Evolutionary conservation across 768 basidiomycete genomes (phyloP).

Genomic region (Amanita pallidorosea): DNA sequence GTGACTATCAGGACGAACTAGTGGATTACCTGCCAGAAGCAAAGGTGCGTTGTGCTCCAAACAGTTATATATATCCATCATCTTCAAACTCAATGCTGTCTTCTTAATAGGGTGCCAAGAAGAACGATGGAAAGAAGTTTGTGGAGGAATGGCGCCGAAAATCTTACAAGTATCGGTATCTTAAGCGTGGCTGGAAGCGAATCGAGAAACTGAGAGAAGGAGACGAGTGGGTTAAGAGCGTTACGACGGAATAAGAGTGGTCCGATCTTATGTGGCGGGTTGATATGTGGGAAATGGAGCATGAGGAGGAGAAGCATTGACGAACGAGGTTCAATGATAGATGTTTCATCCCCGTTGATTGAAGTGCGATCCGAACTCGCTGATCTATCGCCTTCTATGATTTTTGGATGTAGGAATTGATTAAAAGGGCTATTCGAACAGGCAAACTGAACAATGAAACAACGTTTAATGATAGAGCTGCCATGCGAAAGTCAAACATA

Average conservation of each 20-base stretch:
- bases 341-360: too few species aligned
- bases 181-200: constrained; percentile 34
- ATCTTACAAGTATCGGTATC: constrained; percentile 18
- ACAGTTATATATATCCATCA: constrained; percentile 20
- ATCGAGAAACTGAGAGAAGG: constrained; percentile 29
- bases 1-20: constrained; percentile 31
- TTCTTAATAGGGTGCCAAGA: constrained; percentile 19
- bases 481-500: too few species aligned
- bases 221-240: constrained; percentile 34
- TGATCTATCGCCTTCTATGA: too few species aligned
- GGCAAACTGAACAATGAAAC: too few species aligned
- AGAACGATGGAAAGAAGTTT: constrained; percentile 30
- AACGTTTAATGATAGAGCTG: too few species aligned
- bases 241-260: constrained; percentile 42
- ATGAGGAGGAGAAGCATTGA: constrained; percentile 22
- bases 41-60: background rate
- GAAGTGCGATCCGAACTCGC: too few species aligned
- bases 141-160: constrained; percentile 41
- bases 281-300: constrained; percentile 37
- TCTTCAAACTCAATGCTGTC: constrained; percentile 14
- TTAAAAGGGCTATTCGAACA: too few species aligned
- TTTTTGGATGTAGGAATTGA: too few species aligned
- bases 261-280: constrained; percentile 34
- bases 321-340: too few species aligned
- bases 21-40: constrained; percentile 18